These are phyloP conservation scores for Alternaria conjuncta DNA, from an alignment of 2,329 filamentous ascomycete genomes.

Conservation along the genomic window DNA sequence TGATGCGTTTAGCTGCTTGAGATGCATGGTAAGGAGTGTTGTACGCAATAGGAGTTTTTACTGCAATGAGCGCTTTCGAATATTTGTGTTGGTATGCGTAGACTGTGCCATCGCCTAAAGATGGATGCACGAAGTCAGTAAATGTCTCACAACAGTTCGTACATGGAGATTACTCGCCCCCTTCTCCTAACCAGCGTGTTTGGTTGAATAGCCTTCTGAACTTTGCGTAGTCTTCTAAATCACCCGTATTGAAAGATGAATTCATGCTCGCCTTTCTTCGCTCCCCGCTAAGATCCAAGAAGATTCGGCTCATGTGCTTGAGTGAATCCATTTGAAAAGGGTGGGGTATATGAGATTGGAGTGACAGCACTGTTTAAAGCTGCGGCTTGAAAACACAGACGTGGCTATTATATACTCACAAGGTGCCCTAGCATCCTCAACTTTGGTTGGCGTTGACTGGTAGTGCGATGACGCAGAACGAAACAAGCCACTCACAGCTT, in stretches of 20 bases:
- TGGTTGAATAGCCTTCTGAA: neutral
- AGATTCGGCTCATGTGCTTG: neutral
- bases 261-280: neutral
- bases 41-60: neutral
- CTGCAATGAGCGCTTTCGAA: neutral
- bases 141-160: too few relatives aligned
- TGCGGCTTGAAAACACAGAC: neutral
- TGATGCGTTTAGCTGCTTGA: neutral
- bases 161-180: conserved; percentile 5
- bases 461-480: neutral
- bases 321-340: neutral
- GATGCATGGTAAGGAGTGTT: neutral
- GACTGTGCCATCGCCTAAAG: conserved; percentile 13
- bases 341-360: neutral
- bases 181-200: conserved; percentile 2
- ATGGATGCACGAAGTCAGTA: too few relatives aligned
- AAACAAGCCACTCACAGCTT: neutral
- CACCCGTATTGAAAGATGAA: neutral
- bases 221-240: neutral
- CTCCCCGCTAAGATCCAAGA: neutral
- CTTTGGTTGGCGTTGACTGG: neutral
- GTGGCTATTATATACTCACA: neutral
- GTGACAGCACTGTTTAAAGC: neutral
- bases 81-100: conserved; percentile 1
- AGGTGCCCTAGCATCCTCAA: neutral